These are phyloP conservation scores for Talaromyces thailandensis DNA, from an alignment of 495 filamentous ascomycete genomes.

Conservation along the genomic window DNA sequence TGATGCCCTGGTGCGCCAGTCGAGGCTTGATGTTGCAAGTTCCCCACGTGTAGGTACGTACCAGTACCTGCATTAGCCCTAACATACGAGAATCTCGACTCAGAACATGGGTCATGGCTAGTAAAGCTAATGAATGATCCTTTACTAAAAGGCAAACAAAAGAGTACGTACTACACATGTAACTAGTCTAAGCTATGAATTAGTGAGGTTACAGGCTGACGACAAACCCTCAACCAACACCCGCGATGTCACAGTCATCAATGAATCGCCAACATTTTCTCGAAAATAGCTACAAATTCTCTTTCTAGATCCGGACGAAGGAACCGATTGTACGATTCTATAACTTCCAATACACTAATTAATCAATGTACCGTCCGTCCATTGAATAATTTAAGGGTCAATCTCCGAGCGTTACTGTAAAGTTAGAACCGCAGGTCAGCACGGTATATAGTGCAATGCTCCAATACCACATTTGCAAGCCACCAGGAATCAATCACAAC, in stretches of 20 bases:
- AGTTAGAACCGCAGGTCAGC: background rate
- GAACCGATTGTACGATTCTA: no score
- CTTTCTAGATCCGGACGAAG: background rate
- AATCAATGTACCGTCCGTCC: no score
- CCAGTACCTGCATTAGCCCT: background rate
- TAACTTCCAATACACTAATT: no score
- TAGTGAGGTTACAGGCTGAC: background rate
- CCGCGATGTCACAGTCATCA: background rate
- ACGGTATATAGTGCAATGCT: background rate
- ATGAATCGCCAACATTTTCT: background rate
- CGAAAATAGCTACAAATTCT: background rate
- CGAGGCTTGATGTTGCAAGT: background rate
- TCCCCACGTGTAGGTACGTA: background rate
- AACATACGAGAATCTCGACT: background rate
- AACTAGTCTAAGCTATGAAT: background rate
- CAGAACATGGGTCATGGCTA: background rate
- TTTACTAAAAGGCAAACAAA: no score
- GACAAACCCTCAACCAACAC: background rate
- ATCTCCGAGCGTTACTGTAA: background rate
- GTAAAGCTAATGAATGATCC: no score
- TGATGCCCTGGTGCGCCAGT: background rate
- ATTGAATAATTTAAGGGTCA: background rate
- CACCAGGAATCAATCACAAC: background rate
- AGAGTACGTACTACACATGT: background rate
- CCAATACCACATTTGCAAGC: background rate